Conservation (phyloP, 257 asterid genomes). For the Cordia subcordata region DNA sequence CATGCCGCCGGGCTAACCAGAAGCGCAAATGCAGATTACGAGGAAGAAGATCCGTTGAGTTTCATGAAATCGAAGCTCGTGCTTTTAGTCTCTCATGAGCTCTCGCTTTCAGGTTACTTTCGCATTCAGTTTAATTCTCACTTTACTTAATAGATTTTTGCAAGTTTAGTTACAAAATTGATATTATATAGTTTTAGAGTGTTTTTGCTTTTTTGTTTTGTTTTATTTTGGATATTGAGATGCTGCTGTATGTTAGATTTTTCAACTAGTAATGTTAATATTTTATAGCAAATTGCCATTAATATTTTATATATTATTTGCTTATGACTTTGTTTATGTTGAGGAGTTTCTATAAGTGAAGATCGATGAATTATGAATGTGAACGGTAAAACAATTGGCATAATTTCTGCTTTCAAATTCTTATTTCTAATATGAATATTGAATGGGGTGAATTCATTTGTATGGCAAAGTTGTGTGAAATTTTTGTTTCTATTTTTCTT, state of each 20-base stretch:
- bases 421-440: no score
- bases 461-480: no score
- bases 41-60: slow-evolving; percentile 42
- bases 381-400: no score
- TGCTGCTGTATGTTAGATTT: no score
- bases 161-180: neutral
- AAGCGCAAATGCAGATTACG: slow-evolving; percentile 9
- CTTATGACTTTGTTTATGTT: neutral
- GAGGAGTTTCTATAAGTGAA: neutral
- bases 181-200: neutral
- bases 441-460: no score
- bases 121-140: neutral
- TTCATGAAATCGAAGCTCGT: slow-evolving; percentile 78
- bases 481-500: no score
- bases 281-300: no score
- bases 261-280: no score
- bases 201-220: neutral
- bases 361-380: no score
- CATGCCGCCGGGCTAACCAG: slow-evolving; percentile 14
- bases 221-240: no score
- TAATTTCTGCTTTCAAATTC: no score
- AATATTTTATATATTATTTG: no score
- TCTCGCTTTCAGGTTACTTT: slow-evolving; percentile 71
- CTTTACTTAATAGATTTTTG: neutral
- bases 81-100: slow-evolving; percentile 79